A percentile compares a stretch with the other conserved stretches of the same genome.
phyloP scores from a whole-genome alignment of 768 basidiomycete genomes.

The Boletus tomentosulus region DNA sequence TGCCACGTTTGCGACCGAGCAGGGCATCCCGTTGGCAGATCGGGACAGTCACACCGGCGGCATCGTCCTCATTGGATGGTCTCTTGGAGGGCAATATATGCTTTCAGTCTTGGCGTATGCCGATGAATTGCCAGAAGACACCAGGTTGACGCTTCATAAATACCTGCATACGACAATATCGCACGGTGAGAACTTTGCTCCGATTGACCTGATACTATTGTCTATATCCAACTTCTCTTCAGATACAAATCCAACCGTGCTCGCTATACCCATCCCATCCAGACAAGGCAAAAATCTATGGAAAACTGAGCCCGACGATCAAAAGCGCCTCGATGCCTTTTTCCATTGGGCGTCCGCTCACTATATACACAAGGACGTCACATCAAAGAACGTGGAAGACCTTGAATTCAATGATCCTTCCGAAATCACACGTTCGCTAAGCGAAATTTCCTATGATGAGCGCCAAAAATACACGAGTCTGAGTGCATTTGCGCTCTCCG shows the following conservation, averaged over 20 bases:
- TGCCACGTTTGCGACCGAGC: constrained; percentile 9
- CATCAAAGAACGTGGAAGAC: constrained; percentile 15
- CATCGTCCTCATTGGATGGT: constrained; percentile 19
- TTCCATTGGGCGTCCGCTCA: constrained; percentile 15
- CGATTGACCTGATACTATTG: neutral
- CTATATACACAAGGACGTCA: constrained; percentile 14
- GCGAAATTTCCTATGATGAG: constrained; percentile 12
- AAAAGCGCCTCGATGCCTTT: constrained; percentile 12
- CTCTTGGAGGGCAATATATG: constrained; percentile 12
- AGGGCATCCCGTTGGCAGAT: constrained; percentile 13
- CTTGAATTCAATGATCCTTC: constrained; percentile 11
- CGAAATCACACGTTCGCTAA: constrained; percentile 6
- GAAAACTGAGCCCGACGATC: constrained; percentile 5
- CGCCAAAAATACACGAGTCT: constrained; percentile 7
- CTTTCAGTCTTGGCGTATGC: constrained; percentile 13
- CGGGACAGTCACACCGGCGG: constrained; percentile 1
- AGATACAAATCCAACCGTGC: constrained; percentile 2
- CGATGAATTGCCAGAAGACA: constrained; percentile 8
- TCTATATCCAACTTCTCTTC: neutral
- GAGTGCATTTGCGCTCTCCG: neutral
- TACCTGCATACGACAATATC: constrained; percentile 16
- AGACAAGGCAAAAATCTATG: neutral
- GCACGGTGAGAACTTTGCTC: constrained; percentile 11
- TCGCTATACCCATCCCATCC: constrained; percentile 6
- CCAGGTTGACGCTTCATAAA: constrained; percentile 5